Evolutionary conservation across 202 grass and related monocot species (phyloP).

Genomic region (Setaria viridis): DNA sequence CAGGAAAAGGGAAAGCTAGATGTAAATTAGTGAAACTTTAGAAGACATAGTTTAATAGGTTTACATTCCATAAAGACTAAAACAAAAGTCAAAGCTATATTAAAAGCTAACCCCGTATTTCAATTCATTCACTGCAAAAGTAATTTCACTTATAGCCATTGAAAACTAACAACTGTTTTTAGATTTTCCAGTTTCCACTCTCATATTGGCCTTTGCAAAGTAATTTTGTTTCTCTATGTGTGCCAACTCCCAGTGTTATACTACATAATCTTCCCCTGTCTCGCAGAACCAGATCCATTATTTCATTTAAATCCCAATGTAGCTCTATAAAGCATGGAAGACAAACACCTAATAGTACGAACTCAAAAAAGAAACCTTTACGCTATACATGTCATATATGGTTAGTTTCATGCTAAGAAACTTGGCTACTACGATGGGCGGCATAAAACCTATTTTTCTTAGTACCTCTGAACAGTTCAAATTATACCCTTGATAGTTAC

Average conservation of each 20-base stretch:
- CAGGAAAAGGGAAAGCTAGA: neutral
- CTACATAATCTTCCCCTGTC: constrained; percentile 22
- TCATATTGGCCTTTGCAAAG: neutral
- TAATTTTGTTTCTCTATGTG: constrained; percentile 8
- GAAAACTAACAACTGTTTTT: constrained; percentile 30
- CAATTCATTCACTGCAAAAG: constrained; percentile 28
- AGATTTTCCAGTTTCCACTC: constrained; percentile 24
- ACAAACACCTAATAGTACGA: neutral
- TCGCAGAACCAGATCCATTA: constrained; percentile 32
- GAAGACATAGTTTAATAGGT: neutral
- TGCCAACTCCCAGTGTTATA: neutral
- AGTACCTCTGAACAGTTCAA: neutral
- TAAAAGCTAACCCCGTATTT: constrained; percentile 12
- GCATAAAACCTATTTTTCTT: constrained; percentile 14
- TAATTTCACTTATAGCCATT: neutral
- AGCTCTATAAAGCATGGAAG: neutral
- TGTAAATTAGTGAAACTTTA: constrained; percentile 12
- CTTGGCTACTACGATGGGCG: neutral
- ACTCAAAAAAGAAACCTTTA: constrained; percentile 33
- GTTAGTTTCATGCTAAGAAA: constrained; percentile 4
- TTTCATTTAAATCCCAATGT: neutral
- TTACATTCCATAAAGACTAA: neutral
- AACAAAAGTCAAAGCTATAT: constrained; percentile 34
- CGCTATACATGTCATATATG: neutral
- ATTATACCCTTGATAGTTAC: constrained; percentile 1